phyloP scores from a whole-genome alignment of 2,329 filamentous ascomycete genomes.

The Escovopsis weberi region DNA sequence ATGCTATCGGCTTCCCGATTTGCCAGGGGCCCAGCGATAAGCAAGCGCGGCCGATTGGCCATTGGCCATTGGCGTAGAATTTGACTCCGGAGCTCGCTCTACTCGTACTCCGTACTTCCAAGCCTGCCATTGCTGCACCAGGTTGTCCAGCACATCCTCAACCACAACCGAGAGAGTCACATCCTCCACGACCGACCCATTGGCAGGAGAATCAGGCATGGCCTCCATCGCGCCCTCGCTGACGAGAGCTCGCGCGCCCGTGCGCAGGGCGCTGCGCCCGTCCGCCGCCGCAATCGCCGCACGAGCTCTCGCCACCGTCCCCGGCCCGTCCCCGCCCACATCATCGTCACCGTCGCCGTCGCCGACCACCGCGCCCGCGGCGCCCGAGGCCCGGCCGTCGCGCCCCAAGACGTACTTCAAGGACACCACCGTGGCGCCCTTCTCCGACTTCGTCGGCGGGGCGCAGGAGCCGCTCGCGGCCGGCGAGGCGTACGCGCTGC shows the following conservation, averaged over 20 bases:
- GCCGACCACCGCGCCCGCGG: too few relatives aligned
- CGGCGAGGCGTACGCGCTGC: slow-evolving; percentile 43
- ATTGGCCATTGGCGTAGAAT: too few relatives aligned
- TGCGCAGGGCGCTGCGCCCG: slow-evolving; percentile 25
- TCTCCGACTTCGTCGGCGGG: slow-evolving; percentile 41
- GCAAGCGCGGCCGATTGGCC: background rate
- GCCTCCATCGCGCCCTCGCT: slow-evolving; percentile 26
- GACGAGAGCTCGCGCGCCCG: slow-evolving; percentile 26
- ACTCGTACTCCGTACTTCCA: background rate
- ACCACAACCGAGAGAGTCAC: too few relatives aligned
- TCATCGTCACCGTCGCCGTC: slow-evolving; percentile 1
- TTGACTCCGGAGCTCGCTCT: background rate
- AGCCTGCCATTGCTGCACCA: background rate
- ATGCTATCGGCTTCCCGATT: slow-evolving; percentile 12
- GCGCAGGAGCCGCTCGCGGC: slow-evolving; percentile 30
- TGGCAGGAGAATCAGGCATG: slow-evolving; percentile 14
- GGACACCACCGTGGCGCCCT: slow-evolving; percentile 39
- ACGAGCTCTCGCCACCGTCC: slow-evolving; percentile 34
- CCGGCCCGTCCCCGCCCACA: slow-evolving; percentile 16
- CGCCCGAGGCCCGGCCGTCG: slow-evolving; percentile 8
- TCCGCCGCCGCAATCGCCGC: slow-evolving; percentile 14
- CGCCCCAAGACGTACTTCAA: slow-evolving; percentile 41
- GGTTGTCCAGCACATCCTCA: too few relatives aligned
- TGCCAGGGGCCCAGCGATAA: background rate
- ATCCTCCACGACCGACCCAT: too few relatives aligned